A percentile compares a stretch with the other conserved stretches of the same genome.
These are phyloP conservation scores for Beta lomatogona DNA, from an alignment of 179 eudicot genomes.

Conservation along the genomic window DNA sequence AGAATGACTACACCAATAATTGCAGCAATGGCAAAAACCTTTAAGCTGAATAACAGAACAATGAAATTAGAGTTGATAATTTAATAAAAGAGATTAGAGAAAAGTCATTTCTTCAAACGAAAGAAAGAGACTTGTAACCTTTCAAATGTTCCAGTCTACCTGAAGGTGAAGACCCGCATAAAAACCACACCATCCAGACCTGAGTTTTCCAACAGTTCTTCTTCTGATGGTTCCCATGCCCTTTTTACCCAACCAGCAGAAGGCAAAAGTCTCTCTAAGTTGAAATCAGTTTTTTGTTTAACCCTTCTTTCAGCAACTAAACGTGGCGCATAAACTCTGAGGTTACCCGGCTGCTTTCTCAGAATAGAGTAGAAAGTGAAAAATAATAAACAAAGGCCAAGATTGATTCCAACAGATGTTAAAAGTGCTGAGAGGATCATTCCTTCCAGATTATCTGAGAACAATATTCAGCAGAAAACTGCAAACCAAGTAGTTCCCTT, in stretches of 20 bases:
- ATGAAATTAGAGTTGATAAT: background rate
- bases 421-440: constrained; percentile 94
- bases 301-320: constrained; percentile 62
- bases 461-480: constrained; percentile 9
- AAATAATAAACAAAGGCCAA: constrained; percentile 70
- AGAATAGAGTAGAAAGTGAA: constrained; percentile 70
- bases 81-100: background rate
- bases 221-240: constrained; percentile 88
- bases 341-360: constrained; percentile 69
- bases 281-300: constrained; percentile 44
- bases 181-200: constrained; percentile 92
- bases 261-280: constrained; percentile 61
- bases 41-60: constrained; percentile 50
- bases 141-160: constrained; percentile 40
- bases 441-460: constrained; percentile 24
- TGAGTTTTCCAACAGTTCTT: constrained; percentile 62
- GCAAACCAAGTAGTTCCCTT: constrained; percentile 19
- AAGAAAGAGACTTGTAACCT: background rate
- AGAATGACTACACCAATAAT: constrained; percentile 64
- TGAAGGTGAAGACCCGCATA: constrained; percentile 70
- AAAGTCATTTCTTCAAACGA: background rate
- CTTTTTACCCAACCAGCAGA: constrained; percentile 78
- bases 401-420: constrained; percentile 91
- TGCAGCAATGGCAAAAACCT: constrained; percentile 53
- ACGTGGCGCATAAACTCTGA: constrained; percentile 72